Conservation (phyloP, 345 rosid genomes). For the Linum lewisii region DNA sequence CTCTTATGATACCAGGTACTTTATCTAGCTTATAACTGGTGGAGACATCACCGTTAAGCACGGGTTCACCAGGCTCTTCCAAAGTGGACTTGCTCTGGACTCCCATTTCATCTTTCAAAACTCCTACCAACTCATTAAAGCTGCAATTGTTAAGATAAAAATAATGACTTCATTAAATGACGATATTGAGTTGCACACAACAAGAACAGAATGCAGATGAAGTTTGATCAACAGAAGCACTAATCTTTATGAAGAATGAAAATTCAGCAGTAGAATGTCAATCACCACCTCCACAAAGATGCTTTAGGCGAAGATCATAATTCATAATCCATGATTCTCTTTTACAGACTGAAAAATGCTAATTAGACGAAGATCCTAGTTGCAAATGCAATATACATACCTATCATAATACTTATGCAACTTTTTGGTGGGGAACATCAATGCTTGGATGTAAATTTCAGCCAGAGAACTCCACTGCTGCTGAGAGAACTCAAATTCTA, state of each 20-base stretch:
- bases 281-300: too few species aligned
- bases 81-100: conserved; percentile 18
- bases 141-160: conserved; percentile 22
- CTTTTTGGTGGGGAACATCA: conserved; percentile 69
- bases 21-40: conserved; percentile 33
- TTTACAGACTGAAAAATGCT: background rate
- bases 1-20: conserved; percentile 37
- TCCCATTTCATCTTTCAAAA: conserved; percentile 49
- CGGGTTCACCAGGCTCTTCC: conserved; percentile 30
- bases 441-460: conserved; percentile 47
- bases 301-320: background rate
- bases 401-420: conserved; percentile 53
- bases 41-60: conserved; percentile 33
- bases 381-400: conserved; percentile 24
- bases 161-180: conserved; percentile 9
- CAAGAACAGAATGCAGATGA: background rate
- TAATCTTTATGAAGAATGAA: background rate
- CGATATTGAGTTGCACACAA: background rate
- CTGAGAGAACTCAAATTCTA: conserved; percentile 51
- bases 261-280: background rate
- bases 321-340: background rate
- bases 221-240: background rate
- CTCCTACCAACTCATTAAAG: conserved; percentile 56
- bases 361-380: too few species aligned
- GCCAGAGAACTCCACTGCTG: conserved; percentile 66